These are phyloP conservation scores for Teratosphaeria epicoccoides DNA, from an alignment of 2,329 filamentous ascomycete genomes.

Conservation along the genomic window DNA sequence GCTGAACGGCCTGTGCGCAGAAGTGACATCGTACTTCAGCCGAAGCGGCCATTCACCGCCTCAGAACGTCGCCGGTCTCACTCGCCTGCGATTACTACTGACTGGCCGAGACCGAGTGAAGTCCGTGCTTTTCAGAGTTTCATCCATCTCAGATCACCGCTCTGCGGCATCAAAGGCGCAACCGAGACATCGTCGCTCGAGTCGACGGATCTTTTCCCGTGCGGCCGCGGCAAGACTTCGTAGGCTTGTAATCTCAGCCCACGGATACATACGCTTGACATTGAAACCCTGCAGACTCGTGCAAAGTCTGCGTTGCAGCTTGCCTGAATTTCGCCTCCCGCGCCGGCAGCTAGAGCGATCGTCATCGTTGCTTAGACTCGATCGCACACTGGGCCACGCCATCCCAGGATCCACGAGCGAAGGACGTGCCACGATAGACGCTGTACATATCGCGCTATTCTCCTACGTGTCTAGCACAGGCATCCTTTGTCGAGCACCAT, in stretches of 20 bases:
- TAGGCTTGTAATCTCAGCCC: slow-evolving; percentile 9
- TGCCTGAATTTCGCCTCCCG: slow-evolving; percentile 13
- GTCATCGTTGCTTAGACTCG: slow-evolving; percentile 22
- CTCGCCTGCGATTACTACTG: background rate
- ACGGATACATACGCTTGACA: slow-evolving; percentile 11
- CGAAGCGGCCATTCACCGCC: slow-evolving; percentile 5
- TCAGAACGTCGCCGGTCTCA: background rate
- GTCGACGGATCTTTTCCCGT: background rate
- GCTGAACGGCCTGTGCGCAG: slow-evolving; percentile 3
- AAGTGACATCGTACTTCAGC: slow-evolving; percentile 4
- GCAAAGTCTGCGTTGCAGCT: slow-evolving; percentile 13
- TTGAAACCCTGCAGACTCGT: slow-evolving; percentile 10
- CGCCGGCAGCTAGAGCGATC: slow-evolving; percentile 22
- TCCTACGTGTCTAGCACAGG: slow-evolving; percentile 16
- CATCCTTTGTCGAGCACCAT: slow-evolving; percentile 2
- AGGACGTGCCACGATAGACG: slow-evolving; percentile 26
- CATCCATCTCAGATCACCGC: background rate
- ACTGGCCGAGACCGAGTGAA: background rate
- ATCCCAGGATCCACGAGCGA: slow-evolving; percentile 22
- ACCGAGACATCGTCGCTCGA: background rate
- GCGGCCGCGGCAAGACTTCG: slow-evolving; percentile 2
- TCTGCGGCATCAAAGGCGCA: background rate
- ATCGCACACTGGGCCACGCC: slow-evolving; percentile 21
- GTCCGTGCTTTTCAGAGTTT: background rate
- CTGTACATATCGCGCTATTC: slow-evolving; percentile 18